Evolutionary conservation across 2,329 filamentous ascomycete species (phyloP), one percentile per base, ranked within the genome.

Genomic region (Scleromitrula shiraiana): DNA sequence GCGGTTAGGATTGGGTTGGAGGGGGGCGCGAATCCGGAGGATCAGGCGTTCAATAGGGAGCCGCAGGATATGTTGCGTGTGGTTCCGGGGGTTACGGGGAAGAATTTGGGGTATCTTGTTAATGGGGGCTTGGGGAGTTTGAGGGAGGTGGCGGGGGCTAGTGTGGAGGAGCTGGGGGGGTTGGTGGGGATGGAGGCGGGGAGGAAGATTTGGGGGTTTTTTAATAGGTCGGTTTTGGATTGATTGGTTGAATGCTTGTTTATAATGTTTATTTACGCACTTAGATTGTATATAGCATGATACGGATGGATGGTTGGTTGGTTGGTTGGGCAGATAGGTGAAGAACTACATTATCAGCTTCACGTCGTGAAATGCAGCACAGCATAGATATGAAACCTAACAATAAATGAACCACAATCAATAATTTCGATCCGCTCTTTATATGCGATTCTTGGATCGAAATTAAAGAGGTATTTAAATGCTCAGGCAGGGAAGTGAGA

Each of bases 11-110:
- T 90, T 2, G 93, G 93, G 0, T 70, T 98, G 1, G 82, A 87
- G 22, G 76, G 72, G 56, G 72, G 75, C 42, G 72, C 78, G 64
- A 74, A 69, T 60, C 77, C 74, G 2, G 82, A 82, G 50, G 76
- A 83, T 56, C 79, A 87, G 58, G 80, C 75, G 0, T 95, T 95
- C 61, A 94, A 89, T 59, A 78, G 83, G 52, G 82, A 88, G 59
- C 88, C 89, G 23, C 87, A 94, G 67, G 91, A 97, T 63, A 95
- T 97, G 87, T 68, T 98, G 53, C 73, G 83, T 23, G 77, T 80
- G 2, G 82, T 97, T 10, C 93, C 93, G 0, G 93, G 93, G 0
- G 78, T 97, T 12, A 91, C 80, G 27, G 81, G 82, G 9, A 85
- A 88, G 67, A 89, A 87, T 52, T 73, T 95, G 27, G 80, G 78